phyloP scores from a whole-genome alignment of 495 filamentous ascomycete species.

The Astrothelium subdiscretum region DNA sequence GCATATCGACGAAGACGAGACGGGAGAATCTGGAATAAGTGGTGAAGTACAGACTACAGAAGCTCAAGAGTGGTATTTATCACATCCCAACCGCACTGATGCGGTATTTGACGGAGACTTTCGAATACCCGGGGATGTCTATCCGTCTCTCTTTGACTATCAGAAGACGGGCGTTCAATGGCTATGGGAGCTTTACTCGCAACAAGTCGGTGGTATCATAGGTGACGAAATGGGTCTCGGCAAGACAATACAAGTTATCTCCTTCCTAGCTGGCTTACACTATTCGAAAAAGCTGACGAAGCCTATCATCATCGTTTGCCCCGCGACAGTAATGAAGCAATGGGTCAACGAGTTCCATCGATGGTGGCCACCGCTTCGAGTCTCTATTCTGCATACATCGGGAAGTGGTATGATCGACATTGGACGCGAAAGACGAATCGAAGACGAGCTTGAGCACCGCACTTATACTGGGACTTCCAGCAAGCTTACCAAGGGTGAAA shows the following conservation, averaged over 20 bases:
- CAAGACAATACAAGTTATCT: slow-evolving; percentile 90
- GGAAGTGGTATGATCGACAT: slow-evolving; percentile 92
- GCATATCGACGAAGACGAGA: slow-evolving; percentile 9
- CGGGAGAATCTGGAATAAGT: slow-evolving; percentile 1
- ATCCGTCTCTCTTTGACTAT: slow-evolving; percentile 82
- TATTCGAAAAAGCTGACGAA: slow-evolving; percentile 75
- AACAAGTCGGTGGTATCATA: slow-evolving; percentile 85
- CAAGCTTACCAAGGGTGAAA: slow-evolving; percentile 41
- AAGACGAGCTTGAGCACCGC: slow-evolving; percentile 48
- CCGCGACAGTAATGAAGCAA: slow-evolving; percentile 86
- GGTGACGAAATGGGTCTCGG: slow-evolving; percentile 98
- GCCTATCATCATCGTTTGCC: slow-evolving; percentile 79
- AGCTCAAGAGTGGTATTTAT: slow-evolving; percentile 69
- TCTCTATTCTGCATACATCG: slow-evolving; percentile 88
- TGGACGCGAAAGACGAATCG: slow-evolving; percentile 53
- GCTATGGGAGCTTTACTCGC: slow-evolving; percentile 85
- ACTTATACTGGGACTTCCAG: slow-evolving; percentile 27
- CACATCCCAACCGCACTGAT: slow-evolving; percentile 69
- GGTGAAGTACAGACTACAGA: slow-evolving; percentile 23
- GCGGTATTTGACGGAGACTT: slow-evolving; percentile 61
- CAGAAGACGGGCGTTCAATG: slow-evolving; percentile 93
- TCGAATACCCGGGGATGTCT: slow-evolving; percentile 80
- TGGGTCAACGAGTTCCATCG: slow-evolving; percentile 98
- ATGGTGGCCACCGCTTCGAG: slow-evolving; percentile 93
- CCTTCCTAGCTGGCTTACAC: slow-evolving; percentile 81